These are phyloP conservation scores for Fragaria ananassa DNA, from an alignment of 306 rosid species.

Conservation along the genomic window DNA sequence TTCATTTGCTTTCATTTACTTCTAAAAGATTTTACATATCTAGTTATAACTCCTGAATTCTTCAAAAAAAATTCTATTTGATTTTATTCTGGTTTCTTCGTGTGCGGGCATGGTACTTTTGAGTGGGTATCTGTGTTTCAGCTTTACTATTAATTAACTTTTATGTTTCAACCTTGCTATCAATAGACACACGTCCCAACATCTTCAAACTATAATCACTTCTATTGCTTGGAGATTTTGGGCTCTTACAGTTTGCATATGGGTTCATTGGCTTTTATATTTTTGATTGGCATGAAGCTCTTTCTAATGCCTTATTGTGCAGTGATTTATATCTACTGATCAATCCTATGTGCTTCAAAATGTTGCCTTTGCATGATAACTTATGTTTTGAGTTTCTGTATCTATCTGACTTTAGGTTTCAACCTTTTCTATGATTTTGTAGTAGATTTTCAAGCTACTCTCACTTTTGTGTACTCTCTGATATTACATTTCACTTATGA, in stretches of 20 bases:
- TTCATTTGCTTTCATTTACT: background rate
- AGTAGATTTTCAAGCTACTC: background rate
- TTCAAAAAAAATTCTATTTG: background rate
- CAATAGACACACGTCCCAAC: background rate
- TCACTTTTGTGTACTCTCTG: background rate
- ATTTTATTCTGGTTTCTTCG: background rate
- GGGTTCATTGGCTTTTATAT: background rate
- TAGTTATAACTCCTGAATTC: background rate
- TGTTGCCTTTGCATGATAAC: background rate
- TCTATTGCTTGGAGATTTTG: background rate
- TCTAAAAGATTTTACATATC: background rate
- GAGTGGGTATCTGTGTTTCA: background rate
- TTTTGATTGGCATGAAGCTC: background rate
- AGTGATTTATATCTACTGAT: background rate
- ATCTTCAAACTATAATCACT: background rate
- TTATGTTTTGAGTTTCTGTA: background rate
- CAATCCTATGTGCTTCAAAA: background rate
- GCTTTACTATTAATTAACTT: background rate
- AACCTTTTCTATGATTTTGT: background rate
- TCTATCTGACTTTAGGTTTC: background rate
- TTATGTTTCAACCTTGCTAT: background rate
- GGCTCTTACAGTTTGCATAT: background rate
- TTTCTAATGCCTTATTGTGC: background rate
- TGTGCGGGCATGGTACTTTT: background rate
- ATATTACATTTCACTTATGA: slow-evolving; percentile 13